Base-by-base conservation (phyloP, 345 rosid species). In the Anastatica hierochuntica region DNA sequence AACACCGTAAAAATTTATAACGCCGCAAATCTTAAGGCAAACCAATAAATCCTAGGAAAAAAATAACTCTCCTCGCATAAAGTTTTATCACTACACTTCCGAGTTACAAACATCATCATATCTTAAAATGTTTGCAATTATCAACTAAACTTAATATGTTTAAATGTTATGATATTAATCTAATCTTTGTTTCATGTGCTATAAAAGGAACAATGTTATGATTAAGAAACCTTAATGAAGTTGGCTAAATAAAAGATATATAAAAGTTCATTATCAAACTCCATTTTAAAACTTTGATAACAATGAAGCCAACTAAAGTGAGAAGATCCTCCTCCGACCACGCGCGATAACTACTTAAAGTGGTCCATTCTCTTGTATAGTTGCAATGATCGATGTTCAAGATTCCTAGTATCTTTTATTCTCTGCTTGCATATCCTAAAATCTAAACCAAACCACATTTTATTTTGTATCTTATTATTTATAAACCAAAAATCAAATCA, bases 321-420 rank as follows among this genome's bases (percentile, higher is more conserved):
- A 55, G 56, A 56, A 47, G 68, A 63, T n/a, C n/a, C n/a, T 63
- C 43, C 49, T 40, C 43, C 56, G 56, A 47, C 62, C 68, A 63
- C 56, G n/a, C n/a, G n/a, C n/a, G n/a, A n/a, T n/a, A n/a, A 61
- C 68, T 35, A 17, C 14, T 43, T 49, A 24, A 14, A 26, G 40
- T 53, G 60, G 61, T 54, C 43, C 67, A 20, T 18, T 1, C 40
- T 53, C 53, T 53, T 62, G 53, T 53, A 33, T 14, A n/a, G n/a
- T 43, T 50, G 41, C 45, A 48, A 60, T 60, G 63, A n/a, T n/a
- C n/a, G n/a, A 64, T 56, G 46, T 27, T 46, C 43, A 23, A 64
- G 56, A 64, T 64, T 55, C 68, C 56, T 55, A 64, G 69, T 18
- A 55, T 48, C 62, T 47, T 56, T 40, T 12, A n/a, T n/a, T n/a